These are phyloP conservation scores for Lactifluus echinatus DNA, from an alignment of 768 basidiomycete genomes.

Conservation along the genomic window DNA sequence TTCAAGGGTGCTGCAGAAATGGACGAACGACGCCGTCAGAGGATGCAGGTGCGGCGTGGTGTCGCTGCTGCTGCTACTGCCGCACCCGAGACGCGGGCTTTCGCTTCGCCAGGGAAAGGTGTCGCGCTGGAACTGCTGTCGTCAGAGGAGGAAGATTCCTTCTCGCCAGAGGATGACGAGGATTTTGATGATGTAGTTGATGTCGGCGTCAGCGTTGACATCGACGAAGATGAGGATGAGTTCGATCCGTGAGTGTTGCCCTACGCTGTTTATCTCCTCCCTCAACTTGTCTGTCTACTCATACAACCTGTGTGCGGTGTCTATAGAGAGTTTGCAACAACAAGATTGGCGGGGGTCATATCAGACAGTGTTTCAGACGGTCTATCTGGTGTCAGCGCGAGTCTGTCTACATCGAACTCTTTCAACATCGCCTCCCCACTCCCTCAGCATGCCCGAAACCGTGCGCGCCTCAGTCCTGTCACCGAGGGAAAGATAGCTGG, in stretches of 20 bases:
- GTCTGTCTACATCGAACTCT: conserved; percentile 45
- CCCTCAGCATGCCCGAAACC: conserved; percentile 30
- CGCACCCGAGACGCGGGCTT: conserved; percentile 29
- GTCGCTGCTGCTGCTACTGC: conserved; percentile 18
- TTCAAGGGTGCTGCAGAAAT: conserved; percentile 84
- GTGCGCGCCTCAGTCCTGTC: conserved; percentile 54
- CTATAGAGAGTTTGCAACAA: conserved; percentile 59
- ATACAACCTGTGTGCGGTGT: neutral
- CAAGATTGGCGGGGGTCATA: conserved; percentile 38
- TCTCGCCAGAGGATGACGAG: conserved; percentile 36
- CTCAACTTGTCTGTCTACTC: neutral
- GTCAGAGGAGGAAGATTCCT: conserved; percentile 42
- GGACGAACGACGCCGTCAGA: conserved; percentile 58
- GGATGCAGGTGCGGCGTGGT: conserved; percentile 54
- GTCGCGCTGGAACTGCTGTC: conserved; percentile 43
- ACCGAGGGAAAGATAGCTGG: conserved; percentile 15
- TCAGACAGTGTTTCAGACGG: conserved; percentile 60
- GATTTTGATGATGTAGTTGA: conserved; percentile 41
- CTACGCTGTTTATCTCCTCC: neutral
- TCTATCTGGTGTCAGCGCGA: conserved; percentile 48
- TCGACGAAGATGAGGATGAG: conserved; percentile 59
- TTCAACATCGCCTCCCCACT: conserved; percentile 45
- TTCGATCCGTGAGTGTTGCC: conserved; percentile 64
- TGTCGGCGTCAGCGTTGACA: conserved; percentile 42
- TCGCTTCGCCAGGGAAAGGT: conserved; percentile 26